A percentile compares a stretch with the other conserved stretches of the same genome.
These are phyloP conservation scores for Saturnispora sanitii DNA, from an alignment of 805 yeast genomes.

Conservation along the genomic window DNA sequence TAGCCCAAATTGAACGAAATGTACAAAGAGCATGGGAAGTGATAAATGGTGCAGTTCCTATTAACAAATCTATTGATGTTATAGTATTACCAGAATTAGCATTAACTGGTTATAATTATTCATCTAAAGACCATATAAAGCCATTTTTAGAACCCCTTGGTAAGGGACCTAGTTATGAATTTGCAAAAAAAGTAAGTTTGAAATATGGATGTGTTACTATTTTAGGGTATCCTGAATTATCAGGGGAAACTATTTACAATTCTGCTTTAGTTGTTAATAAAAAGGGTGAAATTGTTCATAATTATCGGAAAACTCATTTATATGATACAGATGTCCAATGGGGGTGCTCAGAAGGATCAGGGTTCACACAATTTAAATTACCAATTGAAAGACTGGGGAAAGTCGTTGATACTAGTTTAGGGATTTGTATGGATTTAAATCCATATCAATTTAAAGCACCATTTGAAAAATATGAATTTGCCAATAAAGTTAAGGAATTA, in stretches of 20 bases:
- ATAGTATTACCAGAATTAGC: conserved; percentile 78
- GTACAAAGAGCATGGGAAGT: conserved; percentile 36
- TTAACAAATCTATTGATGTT: conserved; percentile 40
- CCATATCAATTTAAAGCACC: conserved; percentile 81
- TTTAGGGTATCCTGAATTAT: conserved; percentile 72
- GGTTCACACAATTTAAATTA: conserved; percentile 45
- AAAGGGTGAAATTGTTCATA: conserved; percentile 45
- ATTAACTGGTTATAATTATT: conserved; percentile 73
- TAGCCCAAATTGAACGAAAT: conserved; percentile 52
- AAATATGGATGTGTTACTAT: conserved; percentile 53
- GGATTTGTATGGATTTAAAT: conserved; percentile 91
- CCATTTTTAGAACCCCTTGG: conserved; percentile 47
- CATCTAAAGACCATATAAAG: conserved; percentile 33
- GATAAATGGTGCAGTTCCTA: conserved; percentile 24
- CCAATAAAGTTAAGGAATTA: conserved; percentile 39
- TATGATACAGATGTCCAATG: conserved; percentile 72
- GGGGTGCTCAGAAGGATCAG: conserved; percentile 64
- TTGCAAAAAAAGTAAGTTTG: conserved; percentile 48
- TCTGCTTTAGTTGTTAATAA: conserved; percentile 59
- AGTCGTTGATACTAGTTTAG: conserved; percentile 44
- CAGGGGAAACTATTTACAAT: conserved; percentile 42
- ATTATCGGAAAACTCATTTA: conserved; percentile 68
- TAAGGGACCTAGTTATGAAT: conserved; percentile 33
- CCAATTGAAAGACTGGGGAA: conserved; percentile 21
- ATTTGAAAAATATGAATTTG: conserved; percentile 63